These are phyloP conservation scores for Yamadazyma dendronema DNA, from an alignment of 1,139 yeast genomes.

Conservation along the genomic window DNA sequence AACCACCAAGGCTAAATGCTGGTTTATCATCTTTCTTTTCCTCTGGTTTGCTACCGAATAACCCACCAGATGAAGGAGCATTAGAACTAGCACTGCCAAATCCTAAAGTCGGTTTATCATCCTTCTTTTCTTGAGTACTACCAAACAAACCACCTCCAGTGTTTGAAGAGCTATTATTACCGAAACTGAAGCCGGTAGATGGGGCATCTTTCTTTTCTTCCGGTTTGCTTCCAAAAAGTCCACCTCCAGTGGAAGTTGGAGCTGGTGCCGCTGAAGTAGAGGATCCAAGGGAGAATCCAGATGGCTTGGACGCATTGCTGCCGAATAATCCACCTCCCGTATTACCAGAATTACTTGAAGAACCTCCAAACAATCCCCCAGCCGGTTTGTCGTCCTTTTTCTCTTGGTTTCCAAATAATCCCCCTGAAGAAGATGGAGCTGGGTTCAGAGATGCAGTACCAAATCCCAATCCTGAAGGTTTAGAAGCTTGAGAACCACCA, in stretches of 20 bases:
- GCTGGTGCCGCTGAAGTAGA: slow-evolving; percentile 1
- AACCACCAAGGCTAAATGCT: slow-evolving; percentile 11
- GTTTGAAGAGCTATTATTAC: not conserved
- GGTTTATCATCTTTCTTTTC: slow-evolving; percentile 16
- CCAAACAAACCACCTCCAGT: slow-evolving; percentile 21
- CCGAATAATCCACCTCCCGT: slow-evolving; percentile 25
- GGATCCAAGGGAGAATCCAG: slow-evolving; percentile 2
- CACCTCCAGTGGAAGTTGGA: slow-evolving; percentile 8
- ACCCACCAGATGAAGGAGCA: slow-evolving; percentile 10
- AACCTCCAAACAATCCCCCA: slow-evolving; percentile 19
- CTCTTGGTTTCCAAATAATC: slow-evolving; percentile 23
- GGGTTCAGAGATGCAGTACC: not conserved
- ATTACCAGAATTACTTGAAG: slow-evolving; percentile 2
- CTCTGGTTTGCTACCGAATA: slow-evolving; percentile 26
- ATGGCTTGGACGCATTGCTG: slow-evolving; percentile 16
- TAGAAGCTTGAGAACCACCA: slow-evolving; percentile 10
- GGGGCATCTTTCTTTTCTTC: slow-evolving; percentile 18
- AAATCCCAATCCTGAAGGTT: slow-evolving; percentile 1
- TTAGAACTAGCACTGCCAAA: slow-evolving; percentile 16
- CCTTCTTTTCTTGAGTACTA: slow-evolving; percentile 11
- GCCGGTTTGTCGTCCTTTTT: slow-evolving; percentile 8
- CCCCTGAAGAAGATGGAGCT: slow-evolving; percentile 9
- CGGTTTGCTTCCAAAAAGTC: slow-evolving; percentile 20
- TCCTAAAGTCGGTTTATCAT: slow-evolving; percentile 10
- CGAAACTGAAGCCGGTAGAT: slow-evolving; percentile 14